Evolutionary conservation across 164 flowering plant species (phyloP), one percentile per base, ranked within the genome.

Genomic region (Litsea cubeba): DNA sequence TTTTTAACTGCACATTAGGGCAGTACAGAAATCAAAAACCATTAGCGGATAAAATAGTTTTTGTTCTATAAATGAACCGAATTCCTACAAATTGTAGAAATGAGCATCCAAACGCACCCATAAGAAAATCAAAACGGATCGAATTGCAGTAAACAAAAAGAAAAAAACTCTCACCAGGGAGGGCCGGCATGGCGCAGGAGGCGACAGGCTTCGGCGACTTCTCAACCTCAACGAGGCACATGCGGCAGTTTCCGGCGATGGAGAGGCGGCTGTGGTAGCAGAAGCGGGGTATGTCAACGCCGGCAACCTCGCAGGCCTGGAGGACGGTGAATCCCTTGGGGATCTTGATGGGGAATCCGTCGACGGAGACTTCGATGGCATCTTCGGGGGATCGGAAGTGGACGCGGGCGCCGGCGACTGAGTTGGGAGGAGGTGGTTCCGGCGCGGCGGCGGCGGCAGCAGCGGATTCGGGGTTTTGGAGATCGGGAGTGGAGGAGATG

Each of bases 131-230:
- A 40, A 40, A 40, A 40, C 46, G 46, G 3, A 40, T 1, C 46
- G 2, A 40, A 40, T 40, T 8, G 46, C 46, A 40, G 46, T 8
- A 3, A 5, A 40, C 46, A 5, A 50, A 46, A 22, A 69, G 58
- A 20, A 62, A 26, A 10, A 11, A 74, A 35, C 24, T 25, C 79
- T 63, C 64, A 94, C 99, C 99, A 2, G 98, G 99, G 50, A 96
- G 94, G 20, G 99, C 97, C 3, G 99, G 99, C 99, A 96, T 94
- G 73, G 99, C 98, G 71, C 98, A 96, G 24, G 99, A 96, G 32
- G 99, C 98, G 25, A 96, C 99, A 1, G 99, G 99, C 87, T 96
- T 96, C 25, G 99, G 99, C 11, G 97, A 90, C 78, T 96, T 96
- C 89, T 96, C 97, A 24, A 96, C 97, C 81, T 96, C 99, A 49